These are phyloP conservation scores for Tephrocybe sp. DNA, from an alignment of 768 basidiomycete genomes.

Conservation along the genomic window DNA sequence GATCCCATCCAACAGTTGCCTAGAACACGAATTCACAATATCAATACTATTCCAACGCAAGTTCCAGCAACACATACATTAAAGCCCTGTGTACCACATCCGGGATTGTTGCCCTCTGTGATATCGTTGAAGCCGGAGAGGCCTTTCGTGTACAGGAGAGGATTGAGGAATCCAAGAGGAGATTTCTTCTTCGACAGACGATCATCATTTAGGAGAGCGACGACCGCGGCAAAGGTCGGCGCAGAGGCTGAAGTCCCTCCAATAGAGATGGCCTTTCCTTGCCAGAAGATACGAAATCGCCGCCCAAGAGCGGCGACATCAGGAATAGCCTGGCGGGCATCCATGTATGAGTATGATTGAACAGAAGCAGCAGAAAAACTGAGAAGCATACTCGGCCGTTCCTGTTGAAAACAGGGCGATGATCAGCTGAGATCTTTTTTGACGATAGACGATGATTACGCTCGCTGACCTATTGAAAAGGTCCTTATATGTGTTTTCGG, in stretches of 20 bases:
- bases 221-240: conserved; percentile 59
- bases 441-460: not conserved
- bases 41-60: not conserved
- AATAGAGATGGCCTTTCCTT: conserved; percentile 34
- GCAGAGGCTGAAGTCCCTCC: conserved; percentile 63
- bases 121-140: conserved; percentile 24
- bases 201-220: conserved; percentile 63
- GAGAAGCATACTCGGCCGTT: conserved; percentile 21
- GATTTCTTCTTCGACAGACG: conserved; percentile 40
- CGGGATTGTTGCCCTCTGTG: conserved; percentile 35
- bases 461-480: conserved; percentile 23
- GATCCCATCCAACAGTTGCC: conserved; percentile 25
- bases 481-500: conserved; percentile 22
- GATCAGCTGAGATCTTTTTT: not conserved
- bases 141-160: conserved; percentile 48
- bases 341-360: conserved; percentile 19
- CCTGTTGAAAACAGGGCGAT: conserved; percentile 2
- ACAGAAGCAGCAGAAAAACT: conserved; percentile 26
- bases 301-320: conserved; percentile 45
- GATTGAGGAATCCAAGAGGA: conserved; percentile 63
- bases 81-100: conserved; percentile 45
- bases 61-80: conserved; percentile 12
- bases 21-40: not conserved
- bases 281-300: conserved; percentile 44
- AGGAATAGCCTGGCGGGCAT: conserved; percentile 24